Evolutionary conservation across 176 grass and related monocot genomes (phyloP), one percentile per base, ranked within the genome.

Genomic region (Melocanna baccifera): DNA sequence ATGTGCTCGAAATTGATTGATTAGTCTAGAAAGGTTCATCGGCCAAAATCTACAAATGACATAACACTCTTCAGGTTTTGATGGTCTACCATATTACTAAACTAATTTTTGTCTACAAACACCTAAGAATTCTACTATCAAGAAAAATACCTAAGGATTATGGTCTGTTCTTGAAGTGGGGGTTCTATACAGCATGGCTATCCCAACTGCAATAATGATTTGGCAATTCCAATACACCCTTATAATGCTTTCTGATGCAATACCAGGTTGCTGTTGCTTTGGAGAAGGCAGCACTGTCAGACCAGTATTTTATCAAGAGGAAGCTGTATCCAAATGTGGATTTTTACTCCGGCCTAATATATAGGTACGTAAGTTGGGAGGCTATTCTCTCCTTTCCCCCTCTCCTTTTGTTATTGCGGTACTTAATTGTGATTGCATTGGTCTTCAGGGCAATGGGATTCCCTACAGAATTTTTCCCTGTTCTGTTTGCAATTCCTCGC

Each of bases 261-360:
- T 88, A 20, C 37, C 81, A 99, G 96, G 96, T 99, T 0, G 93
- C 93, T 62, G 88, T 99, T 90, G 93, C 96, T 65, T 67, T 99
- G 75, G 93, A 99, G 83, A 99, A 99, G 85, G 93, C 96, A 86
- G 93, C 96, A 73, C 58, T 99, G 48, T 99, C 96, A 74, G 96
- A 99, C 15, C 89, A 94, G 22, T 96, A 99, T 83, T 99, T 99
- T 79, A 71, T 99, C 59, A 96, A 96, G 88, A 93, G 96, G 88
- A 99, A 94, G 89, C 83, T 99, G 10, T 96, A 99, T 91, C 96
- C 96, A 26, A 99, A 96, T 92, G 96, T 99, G 58, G 96, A 99
- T 66, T 99, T 99, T 84, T 99, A 99, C 81, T 99, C 96, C 46
- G 93, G 96, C 58, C 64, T 99, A 87, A 99, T 96, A 67, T 99